phyloP scores from a whole-genome alignment of 352 stramenopile species.

The Peronosclerospora sorghi region DNA sequence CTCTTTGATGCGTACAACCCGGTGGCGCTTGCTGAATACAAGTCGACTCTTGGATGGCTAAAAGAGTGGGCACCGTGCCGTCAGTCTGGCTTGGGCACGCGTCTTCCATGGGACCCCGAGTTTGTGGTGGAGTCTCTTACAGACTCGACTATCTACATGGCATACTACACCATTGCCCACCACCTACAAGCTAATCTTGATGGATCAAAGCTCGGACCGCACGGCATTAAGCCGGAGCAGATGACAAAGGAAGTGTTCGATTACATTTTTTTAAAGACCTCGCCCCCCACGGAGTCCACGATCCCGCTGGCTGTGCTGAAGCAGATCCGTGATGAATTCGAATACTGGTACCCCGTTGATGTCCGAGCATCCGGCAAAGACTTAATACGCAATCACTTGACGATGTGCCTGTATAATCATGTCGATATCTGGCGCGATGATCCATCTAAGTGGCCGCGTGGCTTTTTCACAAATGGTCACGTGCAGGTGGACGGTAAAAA shows the following conservation, averaged over 20 bases:
- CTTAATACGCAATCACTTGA: constrained; percentile 99
- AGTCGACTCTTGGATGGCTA: constrained; percentile 97
- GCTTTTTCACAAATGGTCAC: constrained; percentile 99
- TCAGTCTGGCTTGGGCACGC: constrained; percentile 93
- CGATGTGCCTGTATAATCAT: constrained; percentile 99
- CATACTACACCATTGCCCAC: constrained; percentile 99
- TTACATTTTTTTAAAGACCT: constrained; percentile 95
- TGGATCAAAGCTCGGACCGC: constrained; percentile 82
- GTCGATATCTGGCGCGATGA: constrained; percentile 98
- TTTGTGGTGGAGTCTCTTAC: constrained; percentile 99
- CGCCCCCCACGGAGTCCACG: constrained; percentile 67
- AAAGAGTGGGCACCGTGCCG: constrained; percentile 99
- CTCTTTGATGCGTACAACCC: constrained; percentile 94
- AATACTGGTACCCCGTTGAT: constrained; percentile 99
- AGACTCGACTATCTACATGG: constrained; percentile 99
- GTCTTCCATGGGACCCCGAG: constrained; percentile 96
- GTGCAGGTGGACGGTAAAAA: constrained; percentile 96
- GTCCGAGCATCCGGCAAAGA: constrained; percentile 94
- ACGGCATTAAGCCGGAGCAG: constrained; percentile 74
- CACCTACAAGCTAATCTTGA: constrained; percentile 94
- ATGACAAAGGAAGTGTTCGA: constrained; percentile 96
- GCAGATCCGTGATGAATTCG: constrained; percentile 93
- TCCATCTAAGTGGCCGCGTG: constrained; percentile 92
- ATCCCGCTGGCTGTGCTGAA: constrained; percentile 88
- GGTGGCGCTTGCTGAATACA: constrained; percentile 90